phyloP scores from a whole-genome alignment of 2,329 filamentous ascomycete species.

The Colletotrichum tanaceti region DNA sequence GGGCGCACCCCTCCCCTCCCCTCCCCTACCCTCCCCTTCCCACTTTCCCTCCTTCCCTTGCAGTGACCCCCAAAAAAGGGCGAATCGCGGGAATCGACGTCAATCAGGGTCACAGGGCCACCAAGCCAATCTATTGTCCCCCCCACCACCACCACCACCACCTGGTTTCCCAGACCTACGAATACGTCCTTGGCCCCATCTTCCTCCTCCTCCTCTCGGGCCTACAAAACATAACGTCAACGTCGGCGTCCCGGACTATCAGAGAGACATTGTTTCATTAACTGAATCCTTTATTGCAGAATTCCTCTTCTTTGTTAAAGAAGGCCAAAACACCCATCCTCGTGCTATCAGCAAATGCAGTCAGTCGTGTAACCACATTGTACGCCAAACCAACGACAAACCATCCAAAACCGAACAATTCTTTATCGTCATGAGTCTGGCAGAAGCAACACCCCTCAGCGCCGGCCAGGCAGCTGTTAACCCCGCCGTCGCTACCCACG shows the following conservation, averaged over 20 bases:
- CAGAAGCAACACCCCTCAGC: conserved; percentile 43
- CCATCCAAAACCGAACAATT: conserved; percentile 8
- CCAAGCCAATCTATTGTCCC: conserved; percentile 38
- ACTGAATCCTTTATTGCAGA: conserved; percentile 12
- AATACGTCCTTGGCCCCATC: not conserved
- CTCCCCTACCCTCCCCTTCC: conserved; percentile 16
- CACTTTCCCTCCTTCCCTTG: conserved; percentile 38
- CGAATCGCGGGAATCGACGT: conserved; percentile 40
- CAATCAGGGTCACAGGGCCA: conserved; percentile 38
- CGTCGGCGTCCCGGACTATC: conserved; percentile 30
- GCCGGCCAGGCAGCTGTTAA: conserved; percentile 46
- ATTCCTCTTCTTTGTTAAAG: not conserved
- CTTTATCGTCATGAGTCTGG: conserved; percentile 46
- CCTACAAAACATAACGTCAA: conserved; percentile 38
- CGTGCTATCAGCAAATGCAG: conserved; percentile 14
- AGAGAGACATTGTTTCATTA: conserved; percentile 21
- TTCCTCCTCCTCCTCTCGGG: conserved; percentile 22
- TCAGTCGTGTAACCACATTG: not conserved
- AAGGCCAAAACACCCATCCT: not conserved
- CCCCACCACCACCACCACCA: conserved; percentile 22
- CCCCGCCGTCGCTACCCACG: conserved; percentile 45
- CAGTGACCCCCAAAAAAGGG: conserved; percentile 37
- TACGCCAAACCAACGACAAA: not conserved
- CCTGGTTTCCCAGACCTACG: conserved; percentile 34
- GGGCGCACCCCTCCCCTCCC: conserved; percentile 16